Evolutionary conservation across 2,329 filamentous ascomycete species (phyloP).

Genomic region (Lachnellula arida): DNA sequence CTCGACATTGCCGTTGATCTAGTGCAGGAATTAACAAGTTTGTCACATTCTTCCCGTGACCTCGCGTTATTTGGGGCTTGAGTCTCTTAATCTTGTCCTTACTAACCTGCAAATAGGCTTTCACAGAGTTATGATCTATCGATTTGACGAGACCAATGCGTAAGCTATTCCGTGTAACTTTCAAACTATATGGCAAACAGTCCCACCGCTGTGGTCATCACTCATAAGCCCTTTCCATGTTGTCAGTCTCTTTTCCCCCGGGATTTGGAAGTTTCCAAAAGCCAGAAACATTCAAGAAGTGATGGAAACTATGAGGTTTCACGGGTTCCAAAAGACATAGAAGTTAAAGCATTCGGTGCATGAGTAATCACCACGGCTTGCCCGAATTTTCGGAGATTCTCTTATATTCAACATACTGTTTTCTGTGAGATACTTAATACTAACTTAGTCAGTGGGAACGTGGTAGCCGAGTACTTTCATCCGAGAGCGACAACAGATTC

Average conservation of each 20-base stretch:
- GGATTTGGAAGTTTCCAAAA: too few relatives aligned
- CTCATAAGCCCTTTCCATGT: too few relatives aligned
- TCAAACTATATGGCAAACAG: too few relatives aligned
- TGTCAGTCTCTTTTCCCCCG: too few relatives aligned
- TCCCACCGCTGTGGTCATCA: too few relatives aligned
- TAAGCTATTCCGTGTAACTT: not conserved
- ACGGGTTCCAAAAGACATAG: too few relatives aligned
- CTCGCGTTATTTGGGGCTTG: too few relatives aligned
- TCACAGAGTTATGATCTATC: constrained; percentile 6
- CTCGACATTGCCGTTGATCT: constrained; percentile 22
- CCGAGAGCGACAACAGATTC: constrained; percentile 5
- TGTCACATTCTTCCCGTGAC: constrained; percentile 13
- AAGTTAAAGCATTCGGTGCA: too few relatives aligned
- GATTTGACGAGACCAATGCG: constrained; percentile 19
- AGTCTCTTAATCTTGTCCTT: not conserved
- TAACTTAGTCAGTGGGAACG: constrained; percentile 5
- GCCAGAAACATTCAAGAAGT: too few relatives aligned
- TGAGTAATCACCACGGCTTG: not conserved
- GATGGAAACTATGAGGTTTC: too few relatives aligned
- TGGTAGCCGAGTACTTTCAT: constrained; percentile 9
- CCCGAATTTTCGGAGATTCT: too few relatives aligned
- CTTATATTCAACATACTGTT: too few relatives aligned
- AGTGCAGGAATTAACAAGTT: constrained; percentile 20
- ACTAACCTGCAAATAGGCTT: not conserved
- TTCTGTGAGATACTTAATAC: not conserved